Evolutionary conservation across 495 filamentous ascomycete species (phyloP), one percentile per base, ranked within the genome.

Genomic region (Wilcoxina mikolae): DNA sequence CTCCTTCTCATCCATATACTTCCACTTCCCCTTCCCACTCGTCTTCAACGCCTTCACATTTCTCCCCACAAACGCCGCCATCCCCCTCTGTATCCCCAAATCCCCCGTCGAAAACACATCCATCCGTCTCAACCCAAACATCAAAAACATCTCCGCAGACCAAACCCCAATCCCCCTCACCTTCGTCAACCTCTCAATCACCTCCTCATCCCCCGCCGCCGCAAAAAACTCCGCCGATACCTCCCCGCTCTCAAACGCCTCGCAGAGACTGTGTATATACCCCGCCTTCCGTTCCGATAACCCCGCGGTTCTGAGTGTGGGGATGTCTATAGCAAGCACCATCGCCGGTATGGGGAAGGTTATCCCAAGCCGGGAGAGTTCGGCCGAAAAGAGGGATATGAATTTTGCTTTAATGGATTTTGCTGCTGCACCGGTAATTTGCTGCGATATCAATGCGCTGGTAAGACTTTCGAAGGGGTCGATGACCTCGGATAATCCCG

Each of bases 141-240:
- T 84, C 56, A 87, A 83, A 71, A 98, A 98, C 90, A 95, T 96
- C 73, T 95, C 89, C 20, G 90, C 91, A 51, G 81, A 87, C 91
- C 93, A 96, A 56, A 70, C 73, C 2, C 91, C 91, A 48, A 98
- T 68, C 3, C 91, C 91, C 29, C 89, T 73, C 28, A 98, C 87
- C 18, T 84, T 83, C n/a, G 78, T 83, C 56, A 98, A 69, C 62
- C 75, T 82, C 69, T 83, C 76, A 28, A 95, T 65, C 11, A 98
- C 71, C 60, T 94, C 88, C 48, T 93, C 88, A 69, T 98, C 87
- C 39, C 77, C 76, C 4, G 86, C 88, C 27, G 76, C 73, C 31
- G 81, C 74, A 17, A 98, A 74, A 71, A 89, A 79, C 56, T 76
- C 70, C 23, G 84, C 82, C 50, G 78, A 82, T 18, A 95, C 69